Percentiles rank a stretch among this genome's conserved stretches.
phyloP scores from a whole-genome alignment of 495 filamentous ascomycete genomes.

The Penicillium angulare region DNA sequence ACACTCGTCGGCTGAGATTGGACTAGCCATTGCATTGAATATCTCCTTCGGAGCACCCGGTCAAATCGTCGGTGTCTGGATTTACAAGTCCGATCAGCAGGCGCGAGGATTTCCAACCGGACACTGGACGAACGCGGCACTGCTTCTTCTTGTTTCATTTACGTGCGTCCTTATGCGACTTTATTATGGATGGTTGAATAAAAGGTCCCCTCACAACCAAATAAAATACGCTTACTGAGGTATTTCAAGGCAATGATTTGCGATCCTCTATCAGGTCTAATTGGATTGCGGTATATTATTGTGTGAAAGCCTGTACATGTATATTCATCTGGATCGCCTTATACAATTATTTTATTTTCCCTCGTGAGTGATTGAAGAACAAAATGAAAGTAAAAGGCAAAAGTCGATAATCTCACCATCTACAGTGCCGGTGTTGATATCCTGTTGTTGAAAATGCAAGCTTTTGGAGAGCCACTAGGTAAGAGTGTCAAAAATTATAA shows the following conservation, averaged over 20 bases:
- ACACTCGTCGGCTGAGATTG: slow-evolving; percentile 56
- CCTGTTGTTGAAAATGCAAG: too few relatives aligned
- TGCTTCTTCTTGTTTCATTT: slow-evolving; percentile 31
- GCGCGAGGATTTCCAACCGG: slow-evolving; percentile 61
- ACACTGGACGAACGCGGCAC: slow-evolving; percentile 47
- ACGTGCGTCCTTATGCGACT: background rate
- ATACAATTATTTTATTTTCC: too few relatives aligned
- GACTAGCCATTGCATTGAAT: slow-evolving; percentile 64
- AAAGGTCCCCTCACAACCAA: background rate
- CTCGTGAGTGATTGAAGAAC: too few relatives aligned
- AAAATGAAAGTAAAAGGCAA: too few relatives aligned
- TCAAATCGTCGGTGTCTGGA: slow-evolving; percentile 69
- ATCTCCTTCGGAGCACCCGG: slow-evolving; percentile 61
- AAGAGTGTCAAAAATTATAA: too few relatives aligned
- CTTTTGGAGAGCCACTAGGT: too few relatives aligned
- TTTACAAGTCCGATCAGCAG: slow-evolving; percentile 62
- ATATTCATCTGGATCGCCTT: too few relatives aligned
- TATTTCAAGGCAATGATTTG: background rate
- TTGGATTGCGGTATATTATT: too few relatives aligned
- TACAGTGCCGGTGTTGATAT: too few relatives aligned
- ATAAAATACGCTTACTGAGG: background rate
- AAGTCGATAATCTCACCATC: too few relatives aligned
- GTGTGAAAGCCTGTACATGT: too few relatives aligned
- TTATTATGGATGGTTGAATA: slow-evolving; percentile 2
- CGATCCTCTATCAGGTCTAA: too few relatives aligned